Evolutionary conservation across 192 early-diverging fungal species (phyloP), one percentile per base, ranked within the genome.

Genomic region (Coemansia aciculifera): DNA sequence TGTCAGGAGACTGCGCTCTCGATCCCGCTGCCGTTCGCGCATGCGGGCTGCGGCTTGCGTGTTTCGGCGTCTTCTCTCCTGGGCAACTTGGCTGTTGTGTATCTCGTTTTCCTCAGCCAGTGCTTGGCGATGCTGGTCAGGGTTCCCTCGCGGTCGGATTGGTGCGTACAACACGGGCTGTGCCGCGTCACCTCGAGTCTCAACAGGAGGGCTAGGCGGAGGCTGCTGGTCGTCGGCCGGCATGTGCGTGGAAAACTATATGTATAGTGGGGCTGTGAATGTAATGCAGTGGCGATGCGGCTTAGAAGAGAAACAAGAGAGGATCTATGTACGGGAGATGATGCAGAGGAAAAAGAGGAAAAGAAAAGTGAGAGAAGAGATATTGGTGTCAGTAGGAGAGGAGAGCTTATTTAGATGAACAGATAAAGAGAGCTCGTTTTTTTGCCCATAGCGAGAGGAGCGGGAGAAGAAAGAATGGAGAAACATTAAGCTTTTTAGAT

Each of bases 41-140:
- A 82, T 82, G 27, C 79, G 74, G 11, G 79, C 79, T 3, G 79
- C 79, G 2, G 79, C 79, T 57, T 63, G 68, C 2, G 79, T 77
- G 49, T 82, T 82, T 44, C 71, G 60, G 49, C 70, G 68, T 8
- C 79, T 59, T 61, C 74, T 71, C 51, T 71, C 68, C 4, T 61
- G 59, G 13, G 62, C 52, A 1, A 74, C 39, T 37, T 77, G 71
- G 64, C 40, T 77, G 27, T 77, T 15, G 42, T 73, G 68, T 46
- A 82, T 31, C 31, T 76, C 74, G 4, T 71, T 72, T 42, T 77
- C 79, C 59, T 82, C 79, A 24, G 68, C 74, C 68, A 82, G 69
- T 15, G 71, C 79, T 62, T 82, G 79, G 36, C 79, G 79, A 57
- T 82, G 79, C 51, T 73, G 65, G 42, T 82, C 66, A 23, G 79